These are phyloP conservation scores for Scytalidium lignicola DNA, from an alignment of 2,329 filamentous ascomycete genomes.

Conservation along the genomic window DNA sequence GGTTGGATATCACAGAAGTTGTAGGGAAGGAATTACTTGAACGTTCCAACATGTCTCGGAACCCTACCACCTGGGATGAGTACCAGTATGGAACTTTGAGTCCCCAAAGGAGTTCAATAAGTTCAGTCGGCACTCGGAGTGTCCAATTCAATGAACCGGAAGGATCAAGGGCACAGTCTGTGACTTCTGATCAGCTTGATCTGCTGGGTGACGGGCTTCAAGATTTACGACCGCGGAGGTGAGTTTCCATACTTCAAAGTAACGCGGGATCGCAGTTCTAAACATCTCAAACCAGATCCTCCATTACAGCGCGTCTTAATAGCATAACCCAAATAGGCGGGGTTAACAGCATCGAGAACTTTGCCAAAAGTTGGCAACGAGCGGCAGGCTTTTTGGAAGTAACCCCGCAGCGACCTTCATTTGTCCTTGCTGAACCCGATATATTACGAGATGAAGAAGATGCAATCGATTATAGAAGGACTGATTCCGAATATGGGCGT, in stretches of 20 bases:
- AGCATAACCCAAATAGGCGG: slow-evolving; percentile 71
- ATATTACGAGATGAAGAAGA: slow-evolving; percentile 9
- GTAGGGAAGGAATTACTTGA: neutral
- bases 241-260: slow-evolving; percentile 4
- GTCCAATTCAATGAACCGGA: slow-evolving; percentile 22
- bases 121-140: slow-evolving; percentile 21
- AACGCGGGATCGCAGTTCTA: slow-evolving; percentile 3
- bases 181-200: slow-evolving; percentile 11
- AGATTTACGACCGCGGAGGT: slow-evolving; percentile 25
- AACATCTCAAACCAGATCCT: slow-evolving; percentile 43
- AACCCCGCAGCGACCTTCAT: slow-evolving; percentile 71
- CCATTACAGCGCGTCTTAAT: slow-evolving; percentile 51
- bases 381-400: slow-evolving; percentile 86
- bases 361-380: slow-evolving; percentile 86
- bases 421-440: slow-evolving; percentile 59
- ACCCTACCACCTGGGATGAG: slow-evolving; percentile 26
- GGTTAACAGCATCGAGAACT: slow-evolving; percentile 90
- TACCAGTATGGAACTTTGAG: slow-evolving; percentile 26
- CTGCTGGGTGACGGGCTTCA: slow-evolving; percentile 6
- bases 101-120: slow-evolving; percentile 24
- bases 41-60: slow-evolving; percentile 14
- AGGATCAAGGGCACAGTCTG: slow-evolving; percentile 9
- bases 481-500: slow-evolving; percentile 18
- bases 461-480: slow-evolving; percentile 19
- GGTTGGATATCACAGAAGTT: neutral